Percentiles rank a stretch among this genome's conserved stretches.
Evolutionary conservation across 2,329 filamentous ascomycete genomes (phyloP).

Genomic region (Sporothrix pallida): DNA sequence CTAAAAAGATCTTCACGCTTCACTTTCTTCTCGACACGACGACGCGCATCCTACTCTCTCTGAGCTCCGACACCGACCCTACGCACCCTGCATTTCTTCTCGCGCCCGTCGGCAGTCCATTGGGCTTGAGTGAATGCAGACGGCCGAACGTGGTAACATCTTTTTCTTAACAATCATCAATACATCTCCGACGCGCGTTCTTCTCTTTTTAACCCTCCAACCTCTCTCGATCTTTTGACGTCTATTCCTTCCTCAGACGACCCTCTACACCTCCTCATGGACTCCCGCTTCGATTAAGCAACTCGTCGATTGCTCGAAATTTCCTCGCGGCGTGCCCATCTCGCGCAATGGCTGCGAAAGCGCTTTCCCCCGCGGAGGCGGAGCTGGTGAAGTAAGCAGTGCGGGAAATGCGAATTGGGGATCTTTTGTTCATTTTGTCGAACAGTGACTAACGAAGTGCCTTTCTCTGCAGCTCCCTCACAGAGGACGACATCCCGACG

Average conservation of each 20-base stretch:
- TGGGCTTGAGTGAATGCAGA: neutral
- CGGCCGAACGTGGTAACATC: neutral
- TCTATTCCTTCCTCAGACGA: neutral
- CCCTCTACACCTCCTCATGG: conserved; percentile 26
- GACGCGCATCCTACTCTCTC: conserved; percentile 25
- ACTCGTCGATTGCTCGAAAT: neutral
- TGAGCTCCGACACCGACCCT: conserved; percentile 8
- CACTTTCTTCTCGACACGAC: conserved; percentile 23
- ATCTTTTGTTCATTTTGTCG: neutral
- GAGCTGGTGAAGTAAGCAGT: conserved; percentile 62
- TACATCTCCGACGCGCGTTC: neutral
- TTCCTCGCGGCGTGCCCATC: neutral
- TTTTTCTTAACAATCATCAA: neutral
- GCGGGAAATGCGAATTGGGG: neutral
- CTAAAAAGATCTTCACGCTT: conserved; percentile 29
- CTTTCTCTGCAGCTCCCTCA: conserved; percentile 65
- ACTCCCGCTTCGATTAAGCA: conserved; percentile 15
- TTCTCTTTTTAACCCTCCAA: neutral
- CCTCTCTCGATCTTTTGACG: neutral
- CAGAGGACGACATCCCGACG: conserved; percentile 86
- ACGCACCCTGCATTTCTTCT: neutral
- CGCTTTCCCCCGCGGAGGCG: conserved; percentile 58
- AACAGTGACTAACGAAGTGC: conserved; percentile 30
- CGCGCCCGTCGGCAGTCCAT: neutral
- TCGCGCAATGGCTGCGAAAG: conserved; percentile 41